These are phyloP conservation scores for Pythium rishiriense DNA, from an alignment of 352 stramenopile species.

Conservation along the genomic window DNA sequence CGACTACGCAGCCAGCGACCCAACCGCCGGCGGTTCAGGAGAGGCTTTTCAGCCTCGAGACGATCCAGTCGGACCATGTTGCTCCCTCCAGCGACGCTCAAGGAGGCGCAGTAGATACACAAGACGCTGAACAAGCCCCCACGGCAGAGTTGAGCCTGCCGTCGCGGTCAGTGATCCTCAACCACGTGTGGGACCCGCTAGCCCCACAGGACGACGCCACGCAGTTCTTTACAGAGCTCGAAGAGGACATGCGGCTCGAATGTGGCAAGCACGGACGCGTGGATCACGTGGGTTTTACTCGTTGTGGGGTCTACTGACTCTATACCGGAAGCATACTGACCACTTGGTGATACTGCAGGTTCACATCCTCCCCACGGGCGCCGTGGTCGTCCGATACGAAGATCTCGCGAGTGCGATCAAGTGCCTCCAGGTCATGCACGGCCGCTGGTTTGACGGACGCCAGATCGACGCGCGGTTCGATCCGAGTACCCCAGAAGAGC, in stretches of 20 bases:
- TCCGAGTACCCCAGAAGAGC: conserved; percentile 50
- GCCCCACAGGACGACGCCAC: conserved; percentile 42
- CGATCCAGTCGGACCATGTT: neutral
- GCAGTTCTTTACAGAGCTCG: conserved; percentile 68
- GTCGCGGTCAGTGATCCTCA: conserved; percentile 62
- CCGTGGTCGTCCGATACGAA: conserved; percentile 62
- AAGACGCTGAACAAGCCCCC: conserved; percentile 2
- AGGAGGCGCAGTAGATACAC: neutral
- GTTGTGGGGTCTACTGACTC: neutral
- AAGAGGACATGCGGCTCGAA: conserved; percentile 75
- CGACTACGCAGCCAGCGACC: neutral
- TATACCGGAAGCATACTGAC: neutral
- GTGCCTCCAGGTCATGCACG: conserved; percentile 77
- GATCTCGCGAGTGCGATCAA: conserved; percentile 54
- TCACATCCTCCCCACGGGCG: conserved; percentile 61
- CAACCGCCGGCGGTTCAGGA: neutral
- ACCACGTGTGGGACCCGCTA: conserved; percentile 64
- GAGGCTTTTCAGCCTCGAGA: neutral
- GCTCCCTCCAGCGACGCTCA: neutral
- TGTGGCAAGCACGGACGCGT: conserved; percentile 71
- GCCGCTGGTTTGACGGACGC: conserved; percentile 75
- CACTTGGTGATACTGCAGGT: conserved; percentile 30
- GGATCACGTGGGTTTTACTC: conserved; percentile 35
- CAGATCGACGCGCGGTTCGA: conserved; percentile 69
- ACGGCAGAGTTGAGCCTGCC: conserved; percentile 32